Conservation (phyloP, 306 rosid species). For the Cicer arietinum region DNA sequence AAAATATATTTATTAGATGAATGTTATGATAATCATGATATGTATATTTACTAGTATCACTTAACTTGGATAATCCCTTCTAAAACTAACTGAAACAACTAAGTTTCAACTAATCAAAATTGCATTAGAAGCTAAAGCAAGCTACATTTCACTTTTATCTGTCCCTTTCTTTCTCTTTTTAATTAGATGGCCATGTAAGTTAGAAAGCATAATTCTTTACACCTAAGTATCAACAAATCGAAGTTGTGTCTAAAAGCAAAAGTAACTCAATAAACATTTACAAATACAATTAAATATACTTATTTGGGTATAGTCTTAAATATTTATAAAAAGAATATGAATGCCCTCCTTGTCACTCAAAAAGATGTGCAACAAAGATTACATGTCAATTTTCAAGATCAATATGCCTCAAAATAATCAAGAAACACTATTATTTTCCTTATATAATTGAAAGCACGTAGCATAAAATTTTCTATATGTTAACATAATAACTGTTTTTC, state of each 20-base stretch:
- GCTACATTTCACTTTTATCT: conserved; percentile 31
- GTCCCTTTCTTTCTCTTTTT: conserved; percentile 10
- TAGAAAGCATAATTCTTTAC: conserved; percentile 46
- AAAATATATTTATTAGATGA: not conserved
- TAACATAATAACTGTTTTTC: not conserved
- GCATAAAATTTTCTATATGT: conserved; percentile 4
- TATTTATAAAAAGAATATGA: conserved; percentile 22
- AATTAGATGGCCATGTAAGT: conserved; percentile 9
- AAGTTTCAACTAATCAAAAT: conserved; percentile 51
- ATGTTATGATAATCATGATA: not conserved
- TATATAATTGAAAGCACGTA: conserved; percentile 7
- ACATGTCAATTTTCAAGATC: not conserved
- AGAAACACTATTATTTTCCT: not conserved
- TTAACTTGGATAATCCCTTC: conserved; percentile 36
- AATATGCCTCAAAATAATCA: conserved; percentile 27
- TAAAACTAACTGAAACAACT: conserved; percentile 46
- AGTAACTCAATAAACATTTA: conserved; percentile 31
- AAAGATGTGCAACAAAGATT: conserved; percentile 41
- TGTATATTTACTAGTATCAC: not conserved
- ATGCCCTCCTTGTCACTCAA: conserved; percentile 30
- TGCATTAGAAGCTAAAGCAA: conserved; percentile 46
- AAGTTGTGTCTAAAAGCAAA: conserved; percentile 44
- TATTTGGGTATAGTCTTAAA: not conserved
- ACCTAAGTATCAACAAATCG: conserved; percentile 44
- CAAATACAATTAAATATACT: not conserved